phyloP scores from a whole-genome alignment of 2,329 filamentous ascomycete species.

The Paraconiothyrium brasiliense region DNA sequence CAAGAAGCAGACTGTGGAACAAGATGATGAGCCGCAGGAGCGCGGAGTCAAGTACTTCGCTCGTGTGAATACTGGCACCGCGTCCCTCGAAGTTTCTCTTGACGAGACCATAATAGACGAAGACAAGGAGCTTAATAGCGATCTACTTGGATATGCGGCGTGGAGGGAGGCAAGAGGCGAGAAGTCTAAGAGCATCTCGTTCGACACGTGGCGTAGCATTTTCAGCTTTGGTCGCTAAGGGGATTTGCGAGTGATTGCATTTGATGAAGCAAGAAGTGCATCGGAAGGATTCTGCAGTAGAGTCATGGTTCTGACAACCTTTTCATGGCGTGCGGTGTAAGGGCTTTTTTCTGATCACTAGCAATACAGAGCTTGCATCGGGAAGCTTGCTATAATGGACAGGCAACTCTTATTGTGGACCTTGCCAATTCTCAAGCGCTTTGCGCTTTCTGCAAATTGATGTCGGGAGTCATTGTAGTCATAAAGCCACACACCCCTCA shows the following conservation, averaged over 20 bases:
- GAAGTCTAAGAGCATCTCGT: neutral
- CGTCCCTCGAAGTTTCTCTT: neutral
- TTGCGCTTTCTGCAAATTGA: neutral
- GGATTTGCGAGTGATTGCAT: neutral
- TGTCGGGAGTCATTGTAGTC: neutral
- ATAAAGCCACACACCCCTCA: no score
- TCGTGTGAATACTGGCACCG: neutral
- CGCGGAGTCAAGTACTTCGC: neutral
- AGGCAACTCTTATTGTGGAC: neutral
- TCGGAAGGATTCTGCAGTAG: neutral
- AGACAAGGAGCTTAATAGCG: neutral
- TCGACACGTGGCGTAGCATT: slow-evolving; percentile 11
- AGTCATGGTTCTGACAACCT: neutral
- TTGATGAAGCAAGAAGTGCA: neutral
- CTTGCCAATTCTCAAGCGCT: neutral
- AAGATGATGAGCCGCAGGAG: neutral
- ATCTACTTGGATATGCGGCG: neutral
- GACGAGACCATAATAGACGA: neutral
- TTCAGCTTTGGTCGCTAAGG: neutral
- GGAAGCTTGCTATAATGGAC: neutral
- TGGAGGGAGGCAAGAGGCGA: slow-evolving; percentile 10
- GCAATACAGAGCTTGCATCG: neutral
- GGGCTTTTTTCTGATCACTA: neutral
- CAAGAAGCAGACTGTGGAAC: neutral
- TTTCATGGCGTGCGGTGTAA: neutral